Conservation (phyloP, 1,139 yeast genomes). For the Pichia sp. region DNA sequence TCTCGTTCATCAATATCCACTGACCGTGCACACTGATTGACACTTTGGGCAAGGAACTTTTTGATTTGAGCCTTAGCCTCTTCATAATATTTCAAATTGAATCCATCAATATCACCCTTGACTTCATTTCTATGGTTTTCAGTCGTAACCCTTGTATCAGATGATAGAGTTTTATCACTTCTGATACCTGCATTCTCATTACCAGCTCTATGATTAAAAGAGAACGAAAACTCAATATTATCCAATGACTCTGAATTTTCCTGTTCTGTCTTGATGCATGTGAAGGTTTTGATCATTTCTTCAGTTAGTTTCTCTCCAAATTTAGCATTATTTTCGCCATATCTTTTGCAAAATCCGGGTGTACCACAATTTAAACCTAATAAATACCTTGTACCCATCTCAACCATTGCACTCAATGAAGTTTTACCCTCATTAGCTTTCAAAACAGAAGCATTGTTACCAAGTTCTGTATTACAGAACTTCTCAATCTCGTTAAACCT, state of each 20-base stretch:
- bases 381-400: conserved; percentile 66
- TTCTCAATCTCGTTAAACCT: conserved; percentile 58
- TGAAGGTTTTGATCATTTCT: conserved; percentile 49
- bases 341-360: conserved; percentile 17
- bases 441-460: conserved; percentile 41
- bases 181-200: conserved; percentile 80
- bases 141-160: conserved; percentile 75
- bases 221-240: conserved; percentile 43
- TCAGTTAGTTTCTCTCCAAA: conserved; percentile 18
- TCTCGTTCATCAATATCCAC: conserved; percentile 31
- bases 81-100: conserved; percentile 34
- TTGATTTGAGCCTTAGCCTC: conserved; percentile 54
- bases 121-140: conserved; percentile 66
- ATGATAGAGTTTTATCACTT: conserved; percentile 74
- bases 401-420: conserved; percentile 63
- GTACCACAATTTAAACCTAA: conserved; percentile 42
- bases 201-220: conserved; percentile 87
- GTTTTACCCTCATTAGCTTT: conserved; percentile 27
- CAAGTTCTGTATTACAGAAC: conserved; percentile 45
- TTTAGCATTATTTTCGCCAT: background rate
- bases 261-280: conserved; percentile 23
- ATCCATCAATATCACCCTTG: conserved; percentile 59
- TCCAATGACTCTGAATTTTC: conserved; percentile 21
- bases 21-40: conserved; percentile 44
- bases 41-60: conserved; percentile 38